A percentile compares a stretch with the other conserved stretches of the same genome.
phyloP scores from a whole-genome alignment of 108 stramenopile species.

The Poteriospumella lacustris region DNA sequence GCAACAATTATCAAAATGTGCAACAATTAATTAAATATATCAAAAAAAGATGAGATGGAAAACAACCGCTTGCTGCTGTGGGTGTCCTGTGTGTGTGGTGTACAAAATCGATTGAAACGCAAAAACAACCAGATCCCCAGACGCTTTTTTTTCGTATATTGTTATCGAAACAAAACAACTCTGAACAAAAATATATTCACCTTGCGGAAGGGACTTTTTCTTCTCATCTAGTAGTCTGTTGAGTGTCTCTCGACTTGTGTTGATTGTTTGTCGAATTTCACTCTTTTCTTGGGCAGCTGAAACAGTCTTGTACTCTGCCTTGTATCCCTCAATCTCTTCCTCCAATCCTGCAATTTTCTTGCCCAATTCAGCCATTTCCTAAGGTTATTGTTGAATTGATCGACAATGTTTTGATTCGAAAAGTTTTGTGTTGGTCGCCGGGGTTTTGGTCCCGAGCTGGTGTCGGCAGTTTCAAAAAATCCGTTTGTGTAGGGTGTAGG shows the following conservation, averaged over 20 bases:
- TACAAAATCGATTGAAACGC: too few species aligned
- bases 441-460: not conserved
- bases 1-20: too few species aligned
- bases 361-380: conserved; percentile 14
- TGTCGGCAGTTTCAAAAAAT: conserved; percentile 2
- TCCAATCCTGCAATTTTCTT: conserved; percentile 3
- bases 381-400: not conserved
- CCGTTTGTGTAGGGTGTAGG: conserved; percentile 1
- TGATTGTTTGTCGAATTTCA: conserved; percentile 20
- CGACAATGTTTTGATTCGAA: not conserved
- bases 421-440: conserved; percentile 2
- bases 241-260: not conserved
- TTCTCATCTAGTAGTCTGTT: conserved; percentile 27
- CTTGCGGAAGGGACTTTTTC: conserved; percentile 14
- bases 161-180: not conserved
- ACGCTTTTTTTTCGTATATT: too few species aligned
- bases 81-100: too few species aligned
- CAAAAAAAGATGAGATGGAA: too few species aligned
- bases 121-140: too few species aligned
- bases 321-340: conserved; percentile 2
- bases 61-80: too few species aligned
- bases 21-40: too few species aligned
- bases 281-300: conserved; percentile 24
- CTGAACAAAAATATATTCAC: conserved; percentile 9
- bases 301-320: not conserved